These are phyloP conservation scores for Ramularia collo-cygni DNA, from an alignment of 2,329 filamentous ascomycete genomes.

Conservation along the genomic window DNA sequence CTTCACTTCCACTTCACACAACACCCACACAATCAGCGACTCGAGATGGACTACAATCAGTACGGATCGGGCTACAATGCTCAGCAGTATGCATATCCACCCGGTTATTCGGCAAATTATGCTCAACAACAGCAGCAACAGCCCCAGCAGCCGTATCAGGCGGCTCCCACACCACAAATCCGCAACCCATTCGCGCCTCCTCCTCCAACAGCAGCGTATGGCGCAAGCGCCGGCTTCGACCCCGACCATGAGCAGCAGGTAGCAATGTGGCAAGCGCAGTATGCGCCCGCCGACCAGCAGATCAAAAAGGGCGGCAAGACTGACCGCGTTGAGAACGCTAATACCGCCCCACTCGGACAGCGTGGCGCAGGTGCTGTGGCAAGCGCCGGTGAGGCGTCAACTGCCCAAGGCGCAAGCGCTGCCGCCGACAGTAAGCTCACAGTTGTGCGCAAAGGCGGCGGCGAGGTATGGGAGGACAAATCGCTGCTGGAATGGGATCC, in stretches of 20 bases:
- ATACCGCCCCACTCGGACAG: constrained; percentile 14
- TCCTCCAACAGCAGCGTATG: constrained; percentile 29
- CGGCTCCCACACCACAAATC: constrained; percentile 56
- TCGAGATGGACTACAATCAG: background rate
- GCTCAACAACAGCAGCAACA: constrained; percentile 32
- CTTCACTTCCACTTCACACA: background rate
- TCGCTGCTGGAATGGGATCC: constrained; percentile 93
- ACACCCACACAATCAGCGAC: background rate
- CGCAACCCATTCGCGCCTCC: constrained; percentile 69
- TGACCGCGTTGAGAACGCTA: constrained; percentile 12
- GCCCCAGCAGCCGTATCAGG: constrained; percentile 24
- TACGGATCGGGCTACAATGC: constrained; percentile 10
- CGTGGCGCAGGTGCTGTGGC: constrained; percentile 10
- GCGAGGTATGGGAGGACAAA: constrained; percentile 86
- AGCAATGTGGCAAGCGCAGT: constrained; percentile 77
- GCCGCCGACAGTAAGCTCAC: constrained; percentile 42
- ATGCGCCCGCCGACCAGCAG: constrained; percentile 18
- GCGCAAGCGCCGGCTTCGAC: constrained; percentile 45
- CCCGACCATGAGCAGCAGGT: constrained; percentile 87
- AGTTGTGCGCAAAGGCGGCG: constrained; percentile 79
- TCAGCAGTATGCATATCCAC: constrained; percentile 18
- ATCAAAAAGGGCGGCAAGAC: constrained; percentile 13
- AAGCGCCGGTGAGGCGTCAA: constrained; percentile 3
- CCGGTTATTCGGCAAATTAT: constrained; percentile 34
- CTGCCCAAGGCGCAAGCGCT: constrained; percentile 8